Conservation (phyloP, 257 asterid species). For the Ilex aquifolium region DNA sequence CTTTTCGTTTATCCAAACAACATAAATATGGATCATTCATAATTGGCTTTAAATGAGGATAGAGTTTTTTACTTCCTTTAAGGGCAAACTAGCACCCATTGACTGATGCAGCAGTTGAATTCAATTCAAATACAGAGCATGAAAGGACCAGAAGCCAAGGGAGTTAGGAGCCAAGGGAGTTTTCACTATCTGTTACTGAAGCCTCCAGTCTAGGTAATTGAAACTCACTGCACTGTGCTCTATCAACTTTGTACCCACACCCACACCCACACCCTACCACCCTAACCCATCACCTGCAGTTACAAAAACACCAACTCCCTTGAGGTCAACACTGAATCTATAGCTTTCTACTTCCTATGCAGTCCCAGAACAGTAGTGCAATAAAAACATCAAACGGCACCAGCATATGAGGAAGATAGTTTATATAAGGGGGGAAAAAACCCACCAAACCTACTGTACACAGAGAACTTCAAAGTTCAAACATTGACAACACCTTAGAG, state of each 20-base stretch:
- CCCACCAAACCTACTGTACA: constrained; percentile 30
- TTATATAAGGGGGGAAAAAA: constrained; percentile 7
- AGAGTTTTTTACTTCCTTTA: neutral
- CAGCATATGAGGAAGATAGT: constrained; percentile 13
- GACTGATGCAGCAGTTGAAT: neutral
- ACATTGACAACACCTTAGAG: constrained; percentile 9
- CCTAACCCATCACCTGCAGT: constrained; percentile 6
- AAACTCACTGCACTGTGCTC: constrained; percentile 4
- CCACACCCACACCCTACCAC: too few relatives aligned
- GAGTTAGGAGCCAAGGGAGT: neutral
- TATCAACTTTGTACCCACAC: neutral
- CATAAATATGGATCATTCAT: too few relatives aligned
- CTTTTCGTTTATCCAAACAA: too few relatives aligned
- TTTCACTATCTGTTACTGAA: neutral
- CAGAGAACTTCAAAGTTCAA: constrained; percentile 4
- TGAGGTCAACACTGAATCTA: neutral
- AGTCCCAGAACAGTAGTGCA: constrained; percentile 2
- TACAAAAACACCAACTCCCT: neutral
- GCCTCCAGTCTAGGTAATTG: constrained; percentile 20
- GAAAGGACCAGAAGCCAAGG: neutral
- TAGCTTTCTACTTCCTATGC: neutral
- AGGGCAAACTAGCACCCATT: constrained; percentile 23
- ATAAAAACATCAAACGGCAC: neutral
- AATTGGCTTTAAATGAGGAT: too few relatives aligned
- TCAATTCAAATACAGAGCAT: constrained; percentile 5